Evolutionary conservation across 176 grass and related monocot species (phyloP), one percentile per base, ranked within the genome.

Genomic region (Oryza glaberrima): DNA sequence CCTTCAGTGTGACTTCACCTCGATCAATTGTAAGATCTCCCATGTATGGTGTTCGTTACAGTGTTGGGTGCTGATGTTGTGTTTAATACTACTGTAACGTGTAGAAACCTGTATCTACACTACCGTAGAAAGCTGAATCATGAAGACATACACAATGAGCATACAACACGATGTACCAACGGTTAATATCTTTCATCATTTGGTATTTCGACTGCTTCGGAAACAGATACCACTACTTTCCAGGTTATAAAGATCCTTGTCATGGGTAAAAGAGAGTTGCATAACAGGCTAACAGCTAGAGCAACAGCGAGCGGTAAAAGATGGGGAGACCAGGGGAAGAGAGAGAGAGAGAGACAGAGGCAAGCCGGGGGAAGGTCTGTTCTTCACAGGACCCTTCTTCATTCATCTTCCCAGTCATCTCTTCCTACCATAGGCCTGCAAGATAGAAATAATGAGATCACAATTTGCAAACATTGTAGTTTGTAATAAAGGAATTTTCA

Each of bases 401-500:
- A 17, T 38, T 35, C 13, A 35, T 58, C 17, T 72, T 67, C 43
- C 47, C 36, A 45, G 19, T 40, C 67, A 65, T 11, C 17, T 51
- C 25, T 38, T 66, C 61, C 17, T 58, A 86, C 7, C 19, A 15
- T 65, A 48, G 73, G 72, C 69, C 88, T 90, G 11, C 58, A 86
- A 9, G 19, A 60, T 10, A 68, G 11, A 28, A 47, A 30, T 16
- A 67, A 44, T 83, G 75, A 90, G 60, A 77, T 41, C 9, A 74
- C 1, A 61, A 58, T 26, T 67, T n/a, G 14, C 51, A 38, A 64
- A 77, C 16, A 20, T 56, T 64, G 26, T 47, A 71, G 46, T 67
- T 38, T 32, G 9, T 51, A 49, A 61, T 9, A 56, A 56, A 22
- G 56, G n/a, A 22, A 9, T 1, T 22, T 10, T 22, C 56, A 61